Conservation (phyloP, 768 basidiomycete genomes). For the Leccinum variicolor region DNA sequence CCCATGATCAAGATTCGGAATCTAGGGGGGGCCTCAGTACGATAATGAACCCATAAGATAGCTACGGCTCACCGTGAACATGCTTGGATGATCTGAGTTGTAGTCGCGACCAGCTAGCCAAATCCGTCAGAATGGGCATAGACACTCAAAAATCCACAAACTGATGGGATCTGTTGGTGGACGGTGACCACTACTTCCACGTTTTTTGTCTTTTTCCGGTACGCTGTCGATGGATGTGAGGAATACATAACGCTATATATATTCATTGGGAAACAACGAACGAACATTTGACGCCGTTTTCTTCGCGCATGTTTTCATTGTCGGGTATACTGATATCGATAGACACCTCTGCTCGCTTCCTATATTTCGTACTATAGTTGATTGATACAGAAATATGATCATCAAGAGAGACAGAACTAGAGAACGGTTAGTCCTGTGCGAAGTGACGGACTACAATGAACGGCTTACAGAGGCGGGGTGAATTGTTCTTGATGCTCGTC, state of each 20-base stretch:
- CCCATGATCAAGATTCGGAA: constrained; percentile 17
- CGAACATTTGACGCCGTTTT: constrained; percentile 1
- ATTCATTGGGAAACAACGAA: not conserved
- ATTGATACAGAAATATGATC: not conserved
- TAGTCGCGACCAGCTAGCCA: constrained; percentile 7
- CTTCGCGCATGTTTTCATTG: not conserved
- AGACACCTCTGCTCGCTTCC: not conserved
- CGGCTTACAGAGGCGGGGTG: constrained; percentile 6
- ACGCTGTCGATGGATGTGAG: constrained; percentile 1
- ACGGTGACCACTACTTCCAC: constrained; percentile 9
- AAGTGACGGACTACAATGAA: not conserved
- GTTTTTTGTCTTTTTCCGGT: constrained; percentile 7
- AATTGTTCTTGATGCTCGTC: not conserved
- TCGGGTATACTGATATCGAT: constrained; percentile 4
- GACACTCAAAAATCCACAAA: not conserved
- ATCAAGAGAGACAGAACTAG: not conserved
- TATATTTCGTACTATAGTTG: not conserved
- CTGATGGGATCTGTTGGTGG: not conserved
- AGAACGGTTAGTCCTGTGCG: not conserved
- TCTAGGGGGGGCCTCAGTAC: not conserved
- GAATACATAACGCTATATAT: not conserved
- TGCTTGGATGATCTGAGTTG: not conserved
- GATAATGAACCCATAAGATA: not conserved
- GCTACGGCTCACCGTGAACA: constrained; percentile 8
- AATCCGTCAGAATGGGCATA: not conserved